These are phyloP conservation scores for Ophiostoma australiae DNA, from an alignment of 2,329 filamentous ascomycete species.

Conservation along the genomic window DNA sequence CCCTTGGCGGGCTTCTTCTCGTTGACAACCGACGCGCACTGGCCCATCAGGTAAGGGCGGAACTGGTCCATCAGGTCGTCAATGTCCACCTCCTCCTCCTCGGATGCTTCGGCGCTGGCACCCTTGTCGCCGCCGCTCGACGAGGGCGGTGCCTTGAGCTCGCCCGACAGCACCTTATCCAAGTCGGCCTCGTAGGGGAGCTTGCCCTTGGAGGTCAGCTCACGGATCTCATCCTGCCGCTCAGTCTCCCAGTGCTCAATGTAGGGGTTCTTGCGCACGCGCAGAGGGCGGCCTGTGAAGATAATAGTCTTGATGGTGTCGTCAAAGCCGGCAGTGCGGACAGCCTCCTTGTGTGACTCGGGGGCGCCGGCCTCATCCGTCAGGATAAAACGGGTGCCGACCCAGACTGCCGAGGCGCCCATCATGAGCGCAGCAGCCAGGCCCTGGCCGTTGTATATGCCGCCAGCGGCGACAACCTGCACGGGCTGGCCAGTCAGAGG, in stretches of 20 bases:
- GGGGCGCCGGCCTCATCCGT: constrained; percentile 91
- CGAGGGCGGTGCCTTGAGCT: constrained; percentile 62
- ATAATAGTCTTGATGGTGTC: constrained; percentile 97
- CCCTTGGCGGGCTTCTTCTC: constrained; percentile 87
- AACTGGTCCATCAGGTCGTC: constrained; percentile 91
- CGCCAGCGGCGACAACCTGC: constrained; percentile 88
- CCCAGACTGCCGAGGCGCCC: constrained; percentile 88
- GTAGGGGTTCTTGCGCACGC: constrained; percentile 89
- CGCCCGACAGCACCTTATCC: constrained; percentile 66
- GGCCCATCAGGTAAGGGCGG: constrained; percentile 90
- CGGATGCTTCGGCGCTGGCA: constrained; percentile 56
- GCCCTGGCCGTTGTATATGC: constrained; percentile 87
- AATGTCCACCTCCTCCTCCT: constrained; percentile 61
- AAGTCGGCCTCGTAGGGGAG: constrained; percentile 94
- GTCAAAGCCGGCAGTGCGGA: constrained; percentile 84
- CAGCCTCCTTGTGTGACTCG: constrained; percentile 90
- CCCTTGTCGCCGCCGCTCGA: constrained; percentile 52
- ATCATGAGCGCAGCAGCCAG: constrained; percentile 88
- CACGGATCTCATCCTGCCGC: constrained; percentile 82
- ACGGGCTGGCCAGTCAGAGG: constrained; percentile 83
- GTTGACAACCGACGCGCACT: constrained; percentile 88
- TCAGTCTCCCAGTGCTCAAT: constrained; percentile 96
- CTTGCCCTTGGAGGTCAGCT: constrained; percentile 80
- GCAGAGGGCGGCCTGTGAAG: constrained; percentile 92
- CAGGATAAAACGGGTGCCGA: constrained; percentile 93